Base-by-base conservation (phyloP, 352 stramenopile species). In the Globisporangium ultimum region DNA sequence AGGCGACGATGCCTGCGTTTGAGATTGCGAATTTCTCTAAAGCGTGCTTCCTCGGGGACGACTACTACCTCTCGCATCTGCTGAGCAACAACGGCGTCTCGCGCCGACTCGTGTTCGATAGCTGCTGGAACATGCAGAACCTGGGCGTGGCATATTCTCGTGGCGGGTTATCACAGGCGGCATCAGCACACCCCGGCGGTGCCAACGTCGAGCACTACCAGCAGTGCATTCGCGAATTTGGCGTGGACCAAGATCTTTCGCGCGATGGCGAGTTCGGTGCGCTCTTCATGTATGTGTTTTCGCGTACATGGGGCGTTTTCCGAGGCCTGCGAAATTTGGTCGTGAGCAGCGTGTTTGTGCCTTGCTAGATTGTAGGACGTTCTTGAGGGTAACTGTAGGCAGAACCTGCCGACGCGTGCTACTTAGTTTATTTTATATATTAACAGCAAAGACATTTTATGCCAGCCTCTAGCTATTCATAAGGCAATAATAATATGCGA, bases 161-260 rank as follows among this genome's bases (percentile, higher is more conserved):
- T 28, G 61, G 58, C 1, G 76, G 76, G 13, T 53, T 86, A 9
- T 79, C 70, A 10, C 24, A 28, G 24, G 24, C 24, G 24, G 24
- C 24, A 2, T 28, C 24, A 5, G 2, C 24, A 5, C 72, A 83
- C 42, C 64, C 73, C 1, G 71, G 76, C 4, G 73, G 72, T n/a
- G 71, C 76, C 2, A 86, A 86, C 38, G 76, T 86, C 20, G 72
- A 82, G 59, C 70, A 86, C 57, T 86, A 86, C 24, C 76, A 86
- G 53, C 64, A 83, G 46, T 83, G 76, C 48, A 86, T 86, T 38
- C 66, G 66, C 0, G 71, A 83, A 38, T 47, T 86, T 1, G 76
- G 76, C 10, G 43, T 61, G 17, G 68, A 83, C 13, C 64, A 80
- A 32, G 72, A 80, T 32, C 66, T 85, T 6, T 84, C 75, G 13